Conservation (phyloP, 495 filamentous ascomycete genomes). For the Schizothecium vesticola region DNA sequence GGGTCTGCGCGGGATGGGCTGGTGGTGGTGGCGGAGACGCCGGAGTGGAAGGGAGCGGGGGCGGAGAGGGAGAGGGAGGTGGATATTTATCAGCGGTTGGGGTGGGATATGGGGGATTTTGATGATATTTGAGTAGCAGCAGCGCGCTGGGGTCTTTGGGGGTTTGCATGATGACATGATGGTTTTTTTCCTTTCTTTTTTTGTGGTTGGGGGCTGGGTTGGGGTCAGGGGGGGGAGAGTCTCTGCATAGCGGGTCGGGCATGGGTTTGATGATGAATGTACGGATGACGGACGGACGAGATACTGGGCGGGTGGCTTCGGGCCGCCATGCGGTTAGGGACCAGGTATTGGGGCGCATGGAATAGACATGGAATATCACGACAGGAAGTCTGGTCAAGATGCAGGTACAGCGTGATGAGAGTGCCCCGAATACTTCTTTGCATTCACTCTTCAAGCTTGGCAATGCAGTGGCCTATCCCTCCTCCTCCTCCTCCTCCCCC, state of each 20-base stretch:
- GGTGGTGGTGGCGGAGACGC: constrained; percentile 10
- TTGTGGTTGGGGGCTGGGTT: neutral
- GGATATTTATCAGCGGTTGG: constrained; percentile 62
- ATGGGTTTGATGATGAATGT: neutral
- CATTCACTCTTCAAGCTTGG: too few species aligned
- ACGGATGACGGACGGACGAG: neutral
- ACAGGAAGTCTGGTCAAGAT: neutral
- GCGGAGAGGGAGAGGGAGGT: constrained; percentile 20
- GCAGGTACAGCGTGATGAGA: neutral
- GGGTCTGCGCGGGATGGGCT: neutral
- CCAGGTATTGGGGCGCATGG: neutral
- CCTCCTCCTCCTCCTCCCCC: neutral
- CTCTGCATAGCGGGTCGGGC: neutral
- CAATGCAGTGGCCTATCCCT: too few species aligned
- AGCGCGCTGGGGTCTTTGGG: neutral
- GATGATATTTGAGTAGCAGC: constrained; percentile 20
- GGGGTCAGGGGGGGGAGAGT: neutral
- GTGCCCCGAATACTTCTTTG: too few species aligned
- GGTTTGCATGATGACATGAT: constrained; percentile 2
- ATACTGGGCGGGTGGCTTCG: neutral
- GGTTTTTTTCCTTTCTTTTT: neutral
- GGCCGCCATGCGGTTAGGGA: neutral
- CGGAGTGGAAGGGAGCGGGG: constrained; percentile 31
- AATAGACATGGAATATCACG: neutral
- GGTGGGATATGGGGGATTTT: constrained; percentile 63